Percentiles rank a stretch among this genome's conserved stretches.
Conservation (phyloP, 805 yeast genomes). For the Tetrapisispora phaffii region DNA sequence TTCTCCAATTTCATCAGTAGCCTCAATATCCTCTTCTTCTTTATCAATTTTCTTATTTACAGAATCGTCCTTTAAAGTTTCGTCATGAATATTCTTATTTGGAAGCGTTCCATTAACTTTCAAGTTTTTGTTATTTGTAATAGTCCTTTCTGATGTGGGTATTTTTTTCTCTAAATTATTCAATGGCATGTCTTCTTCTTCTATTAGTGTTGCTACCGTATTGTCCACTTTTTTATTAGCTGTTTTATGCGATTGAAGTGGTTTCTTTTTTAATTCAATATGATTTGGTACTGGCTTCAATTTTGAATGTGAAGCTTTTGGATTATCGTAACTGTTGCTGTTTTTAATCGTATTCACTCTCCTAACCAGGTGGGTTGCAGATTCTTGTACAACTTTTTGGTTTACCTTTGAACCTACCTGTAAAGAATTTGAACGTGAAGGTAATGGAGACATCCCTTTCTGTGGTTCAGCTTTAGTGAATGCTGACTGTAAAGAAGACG, state of each 20-base stretch:
- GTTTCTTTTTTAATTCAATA: background rate
- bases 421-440: conserved; percentile 25
- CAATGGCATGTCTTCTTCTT: background rate
- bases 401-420: conserved; percentile 22
- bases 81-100: background rate
- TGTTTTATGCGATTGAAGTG: background rate
- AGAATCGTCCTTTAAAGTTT: background rate
- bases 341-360: background rate
- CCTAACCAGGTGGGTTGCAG: background rate
- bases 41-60: background rate
- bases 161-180: background rate
- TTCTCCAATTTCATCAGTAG: background rate
- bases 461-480: background rate
- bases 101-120: no score
- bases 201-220: background rate
- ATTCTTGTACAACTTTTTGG: conserved; percentile 22
- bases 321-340: background rate
- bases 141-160: background rate
- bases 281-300: background rate
- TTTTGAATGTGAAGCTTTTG: background rate
- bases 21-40: background rate
- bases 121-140: background rate
- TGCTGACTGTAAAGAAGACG: conserved; percentile 27
- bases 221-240: background rate
- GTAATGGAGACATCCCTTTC: conserved; percentile 3